Evolutionary conservation across 371 early-diverging fungal species (phyloP).

Genomic region (Phascolomyces articulosus): DNA sequence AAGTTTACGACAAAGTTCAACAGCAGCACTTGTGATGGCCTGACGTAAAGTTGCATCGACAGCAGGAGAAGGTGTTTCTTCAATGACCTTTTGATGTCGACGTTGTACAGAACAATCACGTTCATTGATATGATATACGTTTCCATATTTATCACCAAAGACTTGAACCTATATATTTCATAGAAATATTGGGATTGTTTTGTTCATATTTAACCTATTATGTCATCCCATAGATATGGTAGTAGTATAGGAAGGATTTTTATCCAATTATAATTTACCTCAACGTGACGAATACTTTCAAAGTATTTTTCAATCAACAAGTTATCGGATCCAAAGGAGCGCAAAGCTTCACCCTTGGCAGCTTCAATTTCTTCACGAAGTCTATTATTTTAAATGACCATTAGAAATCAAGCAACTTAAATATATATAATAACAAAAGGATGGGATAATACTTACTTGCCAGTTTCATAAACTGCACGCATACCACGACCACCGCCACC

Average conservation of each 20-base stretch:
- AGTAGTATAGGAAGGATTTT: too few species aligned
- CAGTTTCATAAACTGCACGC: conserved; percentile 63
- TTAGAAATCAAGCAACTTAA: too few species aligned
- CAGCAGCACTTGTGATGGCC: conserved; percentile 60
- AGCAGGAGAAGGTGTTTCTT: conserved; percentile 70
- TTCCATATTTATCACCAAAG: conserved; percentile 81
- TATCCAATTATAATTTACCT: too few species aligned
- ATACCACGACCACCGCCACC: conserved; percentile 96
- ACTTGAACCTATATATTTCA: conserved; percentile 64
- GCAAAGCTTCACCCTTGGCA: conserved; percentile 84
- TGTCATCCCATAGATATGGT: too few species aligned
- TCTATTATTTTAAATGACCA: conserved; percentile 18
- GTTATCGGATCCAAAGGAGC: conserved; percentile 89
- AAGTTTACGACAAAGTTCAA: conserved; percentile 60
- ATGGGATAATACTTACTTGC: conserved; percentile 26
- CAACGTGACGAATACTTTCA: conserved; percentile 88
- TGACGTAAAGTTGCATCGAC: conserved; percentile 51
- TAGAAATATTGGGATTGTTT: not conserved
- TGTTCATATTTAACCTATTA: not conserved
- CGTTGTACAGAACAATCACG: conserved; percentile 91
- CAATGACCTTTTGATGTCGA: conserved; percentile 87
- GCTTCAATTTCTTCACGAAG: conserved; percentile 49
- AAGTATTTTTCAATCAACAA: conserved; percentile 95
- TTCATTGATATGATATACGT: conserved; percentile 84
- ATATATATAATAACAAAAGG: not conserved